Percentiles rank a stretch among this genome's conserved stretches.
Evolutionary conservation across 768 basidiomycete species (phyloP).

Genomic region (Trametes cinnabarina): DNA sequence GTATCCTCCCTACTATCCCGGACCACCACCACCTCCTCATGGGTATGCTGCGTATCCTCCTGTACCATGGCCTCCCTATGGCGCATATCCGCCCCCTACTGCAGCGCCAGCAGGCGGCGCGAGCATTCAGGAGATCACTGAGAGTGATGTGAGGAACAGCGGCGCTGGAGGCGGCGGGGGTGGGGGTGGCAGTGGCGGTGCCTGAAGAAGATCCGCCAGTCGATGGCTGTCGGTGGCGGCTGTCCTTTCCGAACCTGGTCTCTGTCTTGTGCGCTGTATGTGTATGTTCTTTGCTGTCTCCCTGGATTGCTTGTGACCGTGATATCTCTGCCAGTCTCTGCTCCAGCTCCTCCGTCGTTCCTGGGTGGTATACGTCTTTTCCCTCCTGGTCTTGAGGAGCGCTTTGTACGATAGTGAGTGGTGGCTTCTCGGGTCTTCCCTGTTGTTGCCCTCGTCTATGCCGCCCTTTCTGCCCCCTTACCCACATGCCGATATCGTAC

Average conservation of each 20-base stretch:
- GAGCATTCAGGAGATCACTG: conserved; percentile 14
- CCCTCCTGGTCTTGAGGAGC: neutral
- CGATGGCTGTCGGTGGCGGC: neutral
- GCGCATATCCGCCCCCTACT: conserved; percentile 13
- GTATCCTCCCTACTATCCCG: conserved; percentile 19
- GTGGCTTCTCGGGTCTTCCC: conserved; percentile 1
- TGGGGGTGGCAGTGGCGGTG: conserved; percentile 10
- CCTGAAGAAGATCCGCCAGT: neutral
- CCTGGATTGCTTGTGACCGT: neutral
- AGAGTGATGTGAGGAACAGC: conserved; percentile 18
- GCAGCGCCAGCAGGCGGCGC: neutral
- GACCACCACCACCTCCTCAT: conserved; percentile 12
- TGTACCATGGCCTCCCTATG: conserved; percentile 15
- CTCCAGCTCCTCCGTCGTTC: neutral
- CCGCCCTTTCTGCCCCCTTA: neutral
- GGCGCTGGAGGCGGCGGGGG: conserved; percentile 1
- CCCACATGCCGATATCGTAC: conserved; percentile 10
- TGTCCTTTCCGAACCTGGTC: neutral
- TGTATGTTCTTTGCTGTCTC: conserved; percentile 1
- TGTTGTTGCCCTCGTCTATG: neutral
- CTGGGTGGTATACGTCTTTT: neutral
- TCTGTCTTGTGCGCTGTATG: conserved; percentile 1
- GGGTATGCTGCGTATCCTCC: conserved; percentile 14
- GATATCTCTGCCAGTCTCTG: neutral
- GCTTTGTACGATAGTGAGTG: conserved; percentile 17